These are phyloP conservation scores for Taiwanofungus camphoratus DNA, from an alignment of 1,284 basidiomycete species.

Conservation along the genomic window DNA sequence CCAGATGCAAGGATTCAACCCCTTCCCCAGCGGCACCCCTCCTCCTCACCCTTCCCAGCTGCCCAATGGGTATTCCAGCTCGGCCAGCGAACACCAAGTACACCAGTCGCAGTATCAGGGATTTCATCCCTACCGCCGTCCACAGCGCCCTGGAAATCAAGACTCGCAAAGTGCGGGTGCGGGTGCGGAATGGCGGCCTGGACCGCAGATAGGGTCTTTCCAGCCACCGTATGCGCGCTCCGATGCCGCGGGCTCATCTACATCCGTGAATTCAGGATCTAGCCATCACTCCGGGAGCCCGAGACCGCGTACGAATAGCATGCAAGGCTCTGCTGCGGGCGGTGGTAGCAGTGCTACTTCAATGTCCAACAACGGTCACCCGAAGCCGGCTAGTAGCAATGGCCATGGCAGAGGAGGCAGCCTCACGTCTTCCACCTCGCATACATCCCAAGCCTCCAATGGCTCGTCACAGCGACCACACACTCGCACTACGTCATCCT, in stretches of 20 bases:
- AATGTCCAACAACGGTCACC: constrained; percentile 15
- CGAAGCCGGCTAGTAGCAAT: constrained; percentile 25
- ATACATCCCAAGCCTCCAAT: constrained; percentile 15
- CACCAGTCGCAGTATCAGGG: constrained; percentile 46
- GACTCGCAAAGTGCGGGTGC: constrained; percentile 34
- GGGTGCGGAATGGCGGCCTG: constrained; percentile 44
- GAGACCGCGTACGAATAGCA: constrained; percentile 60
- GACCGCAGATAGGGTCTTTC: constrained; percentile 33
- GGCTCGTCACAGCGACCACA: constrained; percentile 33
- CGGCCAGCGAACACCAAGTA: constrained; percentile 27
- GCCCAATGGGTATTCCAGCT: constrained; percentile 31
- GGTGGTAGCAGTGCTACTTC: constrained; percentile 11
- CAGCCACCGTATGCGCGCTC: constrained; percentile 66
- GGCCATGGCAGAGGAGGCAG: constrained; percentile 23
- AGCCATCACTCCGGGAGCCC: constrained; percentile 30
- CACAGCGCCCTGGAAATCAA: constrained; percentile 39
- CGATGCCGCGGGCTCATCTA: constrained; percentile 69
- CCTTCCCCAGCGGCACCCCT: constrained; percentile 65
- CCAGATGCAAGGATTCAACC: constrained; percentile 49
- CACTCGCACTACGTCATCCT: constrained; percentile 40
- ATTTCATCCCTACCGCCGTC: constrained; percentile 79
- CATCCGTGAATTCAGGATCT: constrained; percentile 64
- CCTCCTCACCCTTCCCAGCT: constrained; percentile 50
- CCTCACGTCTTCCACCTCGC: constrained; percentile 19
- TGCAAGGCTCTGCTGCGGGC: constrained; percentile 24